These are phyloP conservation scores for Artemisia argyi DNA, from an alignment of 129 eudicot species.

Conservation along the genomic window DNA sequence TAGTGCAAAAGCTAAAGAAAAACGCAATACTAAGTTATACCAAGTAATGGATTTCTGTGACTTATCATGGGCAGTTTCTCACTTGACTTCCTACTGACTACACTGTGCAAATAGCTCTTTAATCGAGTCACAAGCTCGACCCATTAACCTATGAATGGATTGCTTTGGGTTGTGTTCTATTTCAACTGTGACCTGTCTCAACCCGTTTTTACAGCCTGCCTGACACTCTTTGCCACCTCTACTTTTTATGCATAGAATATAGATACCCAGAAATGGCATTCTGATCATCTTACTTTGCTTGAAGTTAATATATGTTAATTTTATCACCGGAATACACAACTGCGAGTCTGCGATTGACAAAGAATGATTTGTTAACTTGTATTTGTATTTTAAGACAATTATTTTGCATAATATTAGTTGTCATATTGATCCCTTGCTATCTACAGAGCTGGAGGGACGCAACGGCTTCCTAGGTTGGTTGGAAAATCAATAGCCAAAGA, in stretches of 20 bases:
- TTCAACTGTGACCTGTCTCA: too few species aligned
- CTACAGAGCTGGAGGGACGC: constrained; percentile 96
- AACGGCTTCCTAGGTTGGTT: constrained; percentile 88
- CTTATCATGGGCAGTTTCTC: neutral
- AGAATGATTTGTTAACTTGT: constrained; percentile 12
- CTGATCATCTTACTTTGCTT: neutral
- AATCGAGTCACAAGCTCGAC: too few species aligned
- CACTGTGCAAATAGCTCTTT: neutral
- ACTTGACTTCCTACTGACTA: neutral
- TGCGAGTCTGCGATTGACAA: neutral
- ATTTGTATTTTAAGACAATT: neutral
- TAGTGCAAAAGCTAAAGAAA: neutral
- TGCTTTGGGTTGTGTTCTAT: neutral
- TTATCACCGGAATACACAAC: constrained; percentile 4
- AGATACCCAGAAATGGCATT: neutral
- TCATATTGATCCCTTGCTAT: constrained; percentile 28
- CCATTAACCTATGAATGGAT: neutral
- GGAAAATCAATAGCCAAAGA: constrained; percentile 95
- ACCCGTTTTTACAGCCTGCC: neutral
- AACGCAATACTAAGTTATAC: neutral
- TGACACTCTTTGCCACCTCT: neutral
- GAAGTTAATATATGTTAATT: neutral
- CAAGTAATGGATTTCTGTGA: neutral
- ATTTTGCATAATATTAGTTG: neutral
- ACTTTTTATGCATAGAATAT: constrained; percentile 4